Base-by-base conservation (phyloP, 139 green algal species). In the Ettlia oleoabundans region DNA sequence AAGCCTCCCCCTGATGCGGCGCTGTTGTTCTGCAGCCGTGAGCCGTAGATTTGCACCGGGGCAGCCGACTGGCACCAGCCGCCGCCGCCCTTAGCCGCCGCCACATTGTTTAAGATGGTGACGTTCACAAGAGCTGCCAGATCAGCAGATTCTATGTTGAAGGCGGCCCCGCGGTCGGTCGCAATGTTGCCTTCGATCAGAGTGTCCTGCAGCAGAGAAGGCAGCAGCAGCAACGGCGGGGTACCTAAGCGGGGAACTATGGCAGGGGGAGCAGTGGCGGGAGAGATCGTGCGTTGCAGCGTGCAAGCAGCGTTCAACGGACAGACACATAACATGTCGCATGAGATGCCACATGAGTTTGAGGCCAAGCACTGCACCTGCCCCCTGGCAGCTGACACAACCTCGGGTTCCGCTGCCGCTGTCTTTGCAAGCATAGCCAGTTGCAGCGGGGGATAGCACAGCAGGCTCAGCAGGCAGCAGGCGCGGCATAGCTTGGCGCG, bases 101-200 rank as follows among this genome's bases (percentile, higher is more conserved):
- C 38, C 75, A 81, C 35, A 13, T 86, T 86, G 33, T 62, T 64
- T 30, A 15, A 10, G 15, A 86, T 40, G 5, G 32, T 70, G 22
- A 42, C 52, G 43, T 86, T 84, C 30, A 33, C 35, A 30, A 86
- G 37, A 15, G 30, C 42, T 3, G 53, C 74, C 37, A 28, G 15
- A 21, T 86, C 42, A 7, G 79, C 47, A 7, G 62, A 80, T 2
- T 86, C 61, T 3, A 86, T 42, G n/a, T 55, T 68, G 51, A 86
- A 61, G 4, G 38, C 82, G 73, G 26, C 82, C 0, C 82, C 82
- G 1, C 43, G 40, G 43, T 86, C 62, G 6, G 55, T 55, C 8
- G 51, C 82, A 1, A 52, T 30, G 18, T 86, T 86, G n/a, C 66
- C 69, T 7, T 35, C 32, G 1, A 86, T 30, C 26, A 66, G 0